Percentiles rank a stretch among this genome's conserved stretches.
These are phyloP conservation scores for Fusarium agapanthi DNA, from an alignment of 2,329 filamentous ascomycete species.

Conservation along the genomic window DNA sequence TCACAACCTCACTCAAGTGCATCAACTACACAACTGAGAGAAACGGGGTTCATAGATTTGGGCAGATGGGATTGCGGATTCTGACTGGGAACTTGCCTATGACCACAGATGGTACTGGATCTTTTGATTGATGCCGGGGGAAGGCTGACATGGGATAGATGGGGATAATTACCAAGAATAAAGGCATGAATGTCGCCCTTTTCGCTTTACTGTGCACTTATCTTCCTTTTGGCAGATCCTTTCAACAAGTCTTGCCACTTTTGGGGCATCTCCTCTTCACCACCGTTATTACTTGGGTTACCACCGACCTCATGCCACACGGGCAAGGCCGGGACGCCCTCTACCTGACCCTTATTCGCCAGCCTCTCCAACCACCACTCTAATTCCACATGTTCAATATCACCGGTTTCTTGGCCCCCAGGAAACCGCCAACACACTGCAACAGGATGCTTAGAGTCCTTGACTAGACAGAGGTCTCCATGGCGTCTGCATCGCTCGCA, in stretches of 20 bases:
- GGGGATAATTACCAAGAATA: background rate
- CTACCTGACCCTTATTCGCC: background rate
- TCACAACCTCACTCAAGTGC: background rate
- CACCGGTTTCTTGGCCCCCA: background rate
- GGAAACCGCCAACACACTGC: constrained; percentile 31
- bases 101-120: background rate
- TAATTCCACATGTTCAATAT: background rate
- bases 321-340: constrained; percentile 5
- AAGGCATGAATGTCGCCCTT: background rate
- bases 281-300: background rate
- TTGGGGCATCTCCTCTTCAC: background rate
- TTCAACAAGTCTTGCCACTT: constrained; percentile 27
- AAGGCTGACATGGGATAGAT: background rate
- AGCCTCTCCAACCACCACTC: constrained; percentile 12
- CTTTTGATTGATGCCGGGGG: constrained; percentile 1
- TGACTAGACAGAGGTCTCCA: constrained; percentile 42
- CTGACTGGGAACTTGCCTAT: background rate
- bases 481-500: constrained; percentile 39
- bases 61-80: background rate
- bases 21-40: background rate
- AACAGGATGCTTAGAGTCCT: constrained; percentile 63
- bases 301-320: constrained; percentile 30
- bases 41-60: background rate
- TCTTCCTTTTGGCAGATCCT: background rate
- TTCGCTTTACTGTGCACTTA: background rate